Evolutionary conservation across 306 rosid genomes (phyloP).

Genomic region (Inga leiocalycina): DNA sequence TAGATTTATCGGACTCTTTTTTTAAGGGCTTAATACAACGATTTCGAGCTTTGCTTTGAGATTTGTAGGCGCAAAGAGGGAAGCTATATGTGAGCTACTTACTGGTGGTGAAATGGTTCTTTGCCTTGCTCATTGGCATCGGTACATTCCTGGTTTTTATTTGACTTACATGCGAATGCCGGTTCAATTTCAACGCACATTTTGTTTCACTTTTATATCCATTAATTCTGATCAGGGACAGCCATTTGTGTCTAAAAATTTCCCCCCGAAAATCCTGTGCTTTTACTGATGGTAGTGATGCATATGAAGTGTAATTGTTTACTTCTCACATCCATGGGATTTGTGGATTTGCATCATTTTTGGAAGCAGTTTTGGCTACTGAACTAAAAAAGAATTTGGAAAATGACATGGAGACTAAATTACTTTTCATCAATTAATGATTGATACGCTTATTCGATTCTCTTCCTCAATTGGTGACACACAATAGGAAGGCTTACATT

Average conservation of each 20-base stretch:
- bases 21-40: not conserved
- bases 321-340: not conserved
- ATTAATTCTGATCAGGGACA: not conserved
- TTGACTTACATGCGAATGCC: not conserved
- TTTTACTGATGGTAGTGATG: not conserved
- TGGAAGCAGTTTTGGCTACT: not conserved
- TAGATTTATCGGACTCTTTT: not conserved
- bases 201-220: not conserved
- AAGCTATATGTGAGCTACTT: constrained; percentile 54
- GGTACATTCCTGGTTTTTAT: constrained; percentile 37
- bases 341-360: not conserved
- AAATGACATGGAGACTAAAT: not conserved
- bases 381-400: not conserved
- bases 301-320: not conserved
- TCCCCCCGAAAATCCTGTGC: not conserved
- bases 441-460: not conserved
- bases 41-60: constrained; percentile 34
- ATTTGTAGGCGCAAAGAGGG: constrained; percentile 66
- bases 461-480: not conserved
- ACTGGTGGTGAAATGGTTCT: constrained; percentile 70
- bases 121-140: constrained; percentile 74
- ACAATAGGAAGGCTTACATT: not conserved
- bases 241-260: not conserved
- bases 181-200: not conserved
- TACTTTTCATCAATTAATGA: not conserved